Conservation (phyloP, 2,329 filamentous ascomycete species). For the Fusarium nelsonii region DNA sequence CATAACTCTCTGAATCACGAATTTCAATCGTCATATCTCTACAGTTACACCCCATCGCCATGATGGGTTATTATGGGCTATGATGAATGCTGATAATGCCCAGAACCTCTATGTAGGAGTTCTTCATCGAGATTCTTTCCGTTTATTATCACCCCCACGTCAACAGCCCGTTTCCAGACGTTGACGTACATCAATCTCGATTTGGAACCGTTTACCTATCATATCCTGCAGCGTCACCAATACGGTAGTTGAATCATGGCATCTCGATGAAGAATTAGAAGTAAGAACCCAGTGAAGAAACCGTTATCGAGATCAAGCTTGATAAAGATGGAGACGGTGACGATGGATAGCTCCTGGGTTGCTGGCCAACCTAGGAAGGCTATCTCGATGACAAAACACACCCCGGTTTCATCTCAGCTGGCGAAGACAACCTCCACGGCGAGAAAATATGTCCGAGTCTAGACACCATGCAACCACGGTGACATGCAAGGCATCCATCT, state of each 20-base stretch:
- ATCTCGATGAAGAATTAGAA: conserved; percentile 1
- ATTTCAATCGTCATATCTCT: conserved; percentile 25
- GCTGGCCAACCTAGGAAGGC: background rate
- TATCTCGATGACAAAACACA: background rate
- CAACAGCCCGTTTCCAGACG: background rate
- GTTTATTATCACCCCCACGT: background rate
- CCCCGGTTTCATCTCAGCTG: background rate
- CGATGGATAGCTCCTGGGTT: background rate
- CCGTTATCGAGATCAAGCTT: conserved; percentile 18
- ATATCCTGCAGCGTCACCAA: conserved; percentile 5
- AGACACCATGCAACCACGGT: background rate
- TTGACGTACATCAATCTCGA: conserved; percentile 14
- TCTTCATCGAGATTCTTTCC: background rate
- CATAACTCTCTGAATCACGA: background rate
- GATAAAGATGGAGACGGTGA: conserved; percentile 1
- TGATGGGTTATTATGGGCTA: background rate
- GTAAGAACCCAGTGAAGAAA: background rate
- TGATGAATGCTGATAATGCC: background rate
- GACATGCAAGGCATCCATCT: conserved; percentile 7
- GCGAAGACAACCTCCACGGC: background rate
- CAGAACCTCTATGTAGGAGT: background rate
- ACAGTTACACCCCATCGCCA: background rate
- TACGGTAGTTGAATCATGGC: background rate
- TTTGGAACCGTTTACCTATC: background rate
- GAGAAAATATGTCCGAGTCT: conserved; percentile 4